Base-by-base conservation (phyloP, 2,329 filamentous ascomycete species). In the Ceratocystiopsis brevicomis region DNA sequence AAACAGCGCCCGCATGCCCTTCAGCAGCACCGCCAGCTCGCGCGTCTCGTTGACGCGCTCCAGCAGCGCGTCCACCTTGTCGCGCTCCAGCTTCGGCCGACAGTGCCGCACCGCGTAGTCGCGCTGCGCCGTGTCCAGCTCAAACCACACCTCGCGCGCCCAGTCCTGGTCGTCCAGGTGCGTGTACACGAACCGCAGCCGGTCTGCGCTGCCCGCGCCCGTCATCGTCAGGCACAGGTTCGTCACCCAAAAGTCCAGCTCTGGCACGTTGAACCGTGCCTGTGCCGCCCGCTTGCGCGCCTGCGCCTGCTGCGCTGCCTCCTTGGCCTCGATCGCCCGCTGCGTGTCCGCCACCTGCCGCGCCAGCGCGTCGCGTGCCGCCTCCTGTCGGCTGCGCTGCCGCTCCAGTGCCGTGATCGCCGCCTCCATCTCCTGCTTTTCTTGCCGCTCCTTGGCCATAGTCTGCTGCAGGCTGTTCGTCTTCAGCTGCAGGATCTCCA, bases 161-260 rank as follows among this genome's bases (percentile, higher is more conserved):
- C 83, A 87, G 56, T 90, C 79, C 53, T 76, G 74, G 63, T 93
- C 85, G 56, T 92, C 77, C 39, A 96, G 67, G 58, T 92, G 83
- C 25, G 76, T 81, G 56, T 85, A 98, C 3, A 90, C 73, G 58
- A 98, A 94, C 60, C 88, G 88, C 52, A 98, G 67, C 21, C 82
- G 72, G 60, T 95, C 87, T 49, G 83, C 78, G 55, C 75, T 73
- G 1, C 84, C 87, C 0, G 83, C 82, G 2, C 88, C 88, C 56
- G 96, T 88, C 55, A 98, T 92, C 47, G 81, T 69, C 56, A 96
- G 60, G 46, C 88, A 87, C 47, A 98, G 66, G 57, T 88, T 90
- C 44, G 80, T 81, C 58, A 93, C 82, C 90, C 90, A 98, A 57
- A 96, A 96, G 52, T 87, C 82, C 39, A 98, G 69, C 64, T 98